phyloP scores from a whole-genome alignment of 2,329 filamentous ascomycete genomes.

The Penicillium hesseltinei region DNA sequence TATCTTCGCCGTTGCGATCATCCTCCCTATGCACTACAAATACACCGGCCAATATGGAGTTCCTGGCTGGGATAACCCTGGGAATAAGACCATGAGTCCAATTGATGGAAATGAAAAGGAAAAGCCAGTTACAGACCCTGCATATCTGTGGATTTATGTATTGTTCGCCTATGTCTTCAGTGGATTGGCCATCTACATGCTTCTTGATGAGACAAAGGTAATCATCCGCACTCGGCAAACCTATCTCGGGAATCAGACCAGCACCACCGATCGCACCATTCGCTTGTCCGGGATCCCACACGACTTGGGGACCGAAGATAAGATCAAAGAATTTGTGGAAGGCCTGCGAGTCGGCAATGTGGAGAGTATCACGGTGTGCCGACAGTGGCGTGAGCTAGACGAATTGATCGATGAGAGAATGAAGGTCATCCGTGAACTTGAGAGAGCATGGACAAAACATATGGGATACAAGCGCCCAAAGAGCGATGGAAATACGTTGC shows the following conservation, averaged over 20 bases:
- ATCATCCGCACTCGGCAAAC: slow-evolving; percentile 85
- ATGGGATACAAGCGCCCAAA: slow-evolving; percentile 58
- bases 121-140: slow-evolving; percentile 35
- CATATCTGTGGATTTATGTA: slow-evolving; percentile 88
- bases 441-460: slow-evolving; percentile 78
- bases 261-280: slow-evolving; percentile 93
- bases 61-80: slow-evolving; percentile 35
- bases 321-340: slow-evolving; percentile 84
- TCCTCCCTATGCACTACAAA: slow-evolving; percentile 79
- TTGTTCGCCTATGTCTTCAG: slow-evolving; percentile 95
- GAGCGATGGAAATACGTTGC: slow-evolving; percentile 44
- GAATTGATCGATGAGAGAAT: slow-evolving; percentile 67
- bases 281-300: slow-evolving; percentile 82
- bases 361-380: slow-evolving; percentile 80
- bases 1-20: slow-evolving; percentile 75
- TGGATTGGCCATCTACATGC: slow-evolving; percentile 73
- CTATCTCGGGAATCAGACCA: slow-evolving; percentile 89
- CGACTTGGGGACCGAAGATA: slow-evolving; percentile 74
- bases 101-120: slow-evolving; percentile 26
- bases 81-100: slow-evolving; percentile 30
- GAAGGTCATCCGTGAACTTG: slow-evolving; percentile 66
- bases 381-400: slow-evolving; percentile 82
- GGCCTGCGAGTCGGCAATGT: slow-evolving; percentile 86
- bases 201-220: slow-evolving; percentile 77
- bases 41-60: slow-evolving; percentile 52